These are phyloP conservation scores for Raffaelea ambrosiae DNA, from an alignment of 2,329 filamentous ascomycete genomes.

Conservation along the genomic window DNA sequence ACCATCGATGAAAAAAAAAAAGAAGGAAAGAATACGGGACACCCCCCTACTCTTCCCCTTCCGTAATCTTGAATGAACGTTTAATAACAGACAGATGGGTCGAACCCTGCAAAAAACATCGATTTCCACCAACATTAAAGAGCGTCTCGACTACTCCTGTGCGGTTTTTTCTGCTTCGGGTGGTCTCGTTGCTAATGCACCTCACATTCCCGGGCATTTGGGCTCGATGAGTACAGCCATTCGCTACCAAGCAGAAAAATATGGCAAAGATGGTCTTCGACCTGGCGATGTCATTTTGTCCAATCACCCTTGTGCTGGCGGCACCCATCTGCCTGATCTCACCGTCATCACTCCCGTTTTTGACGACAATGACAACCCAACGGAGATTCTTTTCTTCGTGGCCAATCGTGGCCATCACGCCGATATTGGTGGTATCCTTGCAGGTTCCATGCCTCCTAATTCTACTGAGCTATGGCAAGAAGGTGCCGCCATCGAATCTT, in stretches of 20 bases:
- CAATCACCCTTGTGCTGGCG: constrained; percentile 59
- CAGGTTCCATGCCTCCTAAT: constrained; percentile 67
- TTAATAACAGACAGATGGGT: constrained; percentile 48
- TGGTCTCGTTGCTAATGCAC: constrained; percentile 60
- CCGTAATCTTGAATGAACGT: too few species aligned
- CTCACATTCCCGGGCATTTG: constrained; percentile 63
- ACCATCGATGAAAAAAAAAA: too few species aligned
- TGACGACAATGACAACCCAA: constrained; percentile 28
- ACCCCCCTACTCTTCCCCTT: neutral
- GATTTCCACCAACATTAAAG: constrained; percentile 63
- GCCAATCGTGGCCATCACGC: constrained; percentile 64
- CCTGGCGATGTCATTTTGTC: constrained; percentile 66
- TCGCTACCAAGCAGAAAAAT: constrained; percentile 42
- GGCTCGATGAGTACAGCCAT: constrained; percentile 69
- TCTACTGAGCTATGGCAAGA: constrained; percentile 52
- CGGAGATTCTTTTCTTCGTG: constrained; percentile 58
- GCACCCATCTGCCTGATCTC: constrained; percentile 63
- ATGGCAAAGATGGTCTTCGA: constrained; percentile 60
- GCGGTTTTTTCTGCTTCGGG: constrained; percentile 62
- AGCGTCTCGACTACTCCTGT: constrained; percentile 64
- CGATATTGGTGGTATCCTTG: constrained; percentile 60
- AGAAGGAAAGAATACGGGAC: too few species aligned
- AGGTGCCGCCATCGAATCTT: constrained; percentile 48
- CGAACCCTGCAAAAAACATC: constrained; percentile 61
- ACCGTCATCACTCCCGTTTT: constrained; percentile 66